Base-by-base conservation (phyloP, 1,284 basidiomycete genomes). In the Pulveroboletus sp. region DNA sequence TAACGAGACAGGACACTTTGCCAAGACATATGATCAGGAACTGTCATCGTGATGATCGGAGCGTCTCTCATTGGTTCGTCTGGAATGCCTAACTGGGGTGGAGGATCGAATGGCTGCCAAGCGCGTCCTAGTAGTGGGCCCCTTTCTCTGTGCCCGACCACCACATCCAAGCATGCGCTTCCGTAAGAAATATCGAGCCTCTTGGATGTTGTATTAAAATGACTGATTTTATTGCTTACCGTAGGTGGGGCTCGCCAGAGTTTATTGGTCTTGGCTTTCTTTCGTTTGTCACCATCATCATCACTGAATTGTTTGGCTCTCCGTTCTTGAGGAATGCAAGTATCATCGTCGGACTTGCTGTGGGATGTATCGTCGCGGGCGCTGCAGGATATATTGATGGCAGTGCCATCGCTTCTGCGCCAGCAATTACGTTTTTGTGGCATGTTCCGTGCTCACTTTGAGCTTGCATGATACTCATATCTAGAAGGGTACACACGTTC, bases 211-310 rank as follows among this genome's bases (percentile, higher is more conserved):
- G 7, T 28, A 15, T 10, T 36, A 31, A 12, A 3, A 18, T 22
- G 6, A 24, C 40, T 58, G 25, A 58, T 15, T 2, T 11, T 4
- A 7, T 33, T 18, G 1, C 15, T 22, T 56, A 84, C n/a, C n/a
- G n/a, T n/a, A n/a, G 82, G 36, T 92, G 89, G 88, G 90, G 91
- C 18, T 88, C 87, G 0, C 86, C 90, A 0, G 81, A 92, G 65
- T 92, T 91, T 73, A 87, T 94, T 46, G 91, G 92, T 4, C 82
- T 95, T 33, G 93, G 92, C 1, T 94, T 95, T 78, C 77, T 94
- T 22, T 86, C 86, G 0, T 94, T 94, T 73, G 68, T 87, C 49
- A 82, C 84, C 9, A 92, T 94, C 63, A 80, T 94, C 61, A 68
- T 94, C 14, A 85, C 83, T 0, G 89, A 93, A 65, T 72, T 92